Conservation (phyloP, 148 eudicot genomes). For the Arbutus unedo region DNA sequence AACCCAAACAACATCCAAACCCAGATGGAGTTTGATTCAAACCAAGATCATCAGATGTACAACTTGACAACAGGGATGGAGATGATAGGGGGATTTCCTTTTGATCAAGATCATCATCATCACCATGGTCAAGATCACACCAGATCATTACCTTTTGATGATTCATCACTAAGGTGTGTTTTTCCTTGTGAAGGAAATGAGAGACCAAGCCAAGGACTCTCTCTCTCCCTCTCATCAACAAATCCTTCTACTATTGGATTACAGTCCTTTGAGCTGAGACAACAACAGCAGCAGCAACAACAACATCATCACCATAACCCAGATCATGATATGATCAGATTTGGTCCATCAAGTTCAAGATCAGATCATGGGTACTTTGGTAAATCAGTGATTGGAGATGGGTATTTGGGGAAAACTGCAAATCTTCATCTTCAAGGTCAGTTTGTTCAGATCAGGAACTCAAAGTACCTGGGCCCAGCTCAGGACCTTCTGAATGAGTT, state of each 20-base stretch:
- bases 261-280: constrained; percentile 70
- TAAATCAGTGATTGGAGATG: constrained; percentile 29
- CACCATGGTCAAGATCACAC: constrained; percentile 21
- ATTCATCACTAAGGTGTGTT: constrained; percentile 55
- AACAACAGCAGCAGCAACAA: constrained; percentile 4
- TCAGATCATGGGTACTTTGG: constrained; percentile 23
- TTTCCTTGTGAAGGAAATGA: constrained; percentile 83
- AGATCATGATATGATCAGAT: constrained; percentile 24
- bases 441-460: constrained; percentile 45
- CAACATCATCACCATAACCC: background rate
- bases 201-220: constrained; percentile 90
- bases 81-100: constrained; percentile 64
- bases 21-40: constrained; percentile 36
- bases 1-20: constrained; percentile 18
- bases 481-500: constrained; percentile 86
- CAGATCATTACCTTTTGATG: constrained; percentile 27
- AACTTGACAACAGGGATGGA: constrained; percentile 50
- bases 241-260: constrained; percentile 72
- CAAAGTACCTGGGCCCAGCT: constrained; percentile 71
- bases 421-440: constrained; percentile 3
- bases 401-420: constrained; percentile 31
- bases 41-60: constrained; percentile 48
- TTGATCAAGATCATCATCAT: background rate
- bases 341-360: constrained; percentile 29
- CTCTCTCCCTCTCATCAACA: constrained; percentile 68